Conservation (phyloP, 2,329 filamentous ascomycete species). For the Plenodomus lindquistii region DNA sequence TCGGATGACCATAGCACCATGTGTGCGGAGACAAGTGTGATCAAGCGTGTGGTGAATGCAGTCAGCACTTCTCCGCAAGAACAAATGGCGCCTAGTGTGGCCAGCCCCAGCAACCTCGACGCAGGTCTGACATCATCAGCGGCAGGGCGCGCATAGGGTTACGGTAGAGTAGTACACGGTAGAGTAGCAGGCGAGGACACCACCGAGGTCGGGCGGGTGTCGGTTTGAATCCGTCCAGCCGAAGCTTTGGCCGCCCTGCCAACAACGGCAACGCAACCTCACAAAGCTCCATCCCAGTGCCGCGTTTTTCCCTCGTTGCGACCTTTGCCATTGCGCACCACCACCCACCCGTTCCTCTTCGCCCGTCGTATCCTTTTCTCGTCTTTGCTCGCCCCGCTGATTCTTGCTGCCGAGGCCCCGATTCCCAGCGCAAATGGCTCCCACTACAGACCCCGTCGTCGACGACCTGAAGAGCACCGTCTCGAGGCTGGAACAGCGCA, state of each 20-base stretch:
- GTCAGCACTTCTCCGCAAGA: neutral
- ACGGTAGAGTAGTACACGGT: no score
- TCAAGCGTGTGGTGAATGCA: no score
- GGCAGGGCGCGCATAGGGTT: neutral
- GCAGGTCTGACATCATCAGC: neutral
- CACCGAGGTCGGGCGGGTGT: constrained; percentile 10
- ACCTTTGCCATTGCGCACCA: neutral
- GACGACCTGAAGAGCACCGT: constrained; percentile 84
- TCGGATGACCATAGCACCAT: neutral
- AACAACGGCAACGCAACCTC: constrained; percentile 10
- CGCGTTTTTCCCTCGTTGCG: neutral
- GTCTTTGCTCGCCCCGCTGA: constrained; percentile 7
- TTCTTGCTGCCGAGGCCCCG: constrained; percentile 8
- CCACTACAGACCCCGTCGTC: constrained; percentile 78
- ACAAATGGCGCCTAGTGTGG: neutral
- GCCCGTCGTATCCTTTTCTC: constrained; percentile 18
- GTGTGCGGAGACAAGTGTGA: neutral
- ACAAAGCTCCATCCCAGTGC: constrained; percentile 13
- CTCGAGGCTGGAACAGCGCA: constrained; percentile 79
- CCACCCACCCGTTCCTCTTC: constrained; percentile 5
- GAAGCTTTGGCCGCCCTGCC: constrained; percentile 12
- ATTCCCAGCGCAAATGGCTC: constrained; percentile 69
- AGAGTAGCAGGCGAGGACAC: neutral
- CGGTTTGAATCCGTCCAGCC: constrained; percentile 8
- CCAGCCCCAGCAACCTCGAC: neutral